Conservation (phyloP, 805 yeast species). For the Debaryomyces castellii region DNA sequence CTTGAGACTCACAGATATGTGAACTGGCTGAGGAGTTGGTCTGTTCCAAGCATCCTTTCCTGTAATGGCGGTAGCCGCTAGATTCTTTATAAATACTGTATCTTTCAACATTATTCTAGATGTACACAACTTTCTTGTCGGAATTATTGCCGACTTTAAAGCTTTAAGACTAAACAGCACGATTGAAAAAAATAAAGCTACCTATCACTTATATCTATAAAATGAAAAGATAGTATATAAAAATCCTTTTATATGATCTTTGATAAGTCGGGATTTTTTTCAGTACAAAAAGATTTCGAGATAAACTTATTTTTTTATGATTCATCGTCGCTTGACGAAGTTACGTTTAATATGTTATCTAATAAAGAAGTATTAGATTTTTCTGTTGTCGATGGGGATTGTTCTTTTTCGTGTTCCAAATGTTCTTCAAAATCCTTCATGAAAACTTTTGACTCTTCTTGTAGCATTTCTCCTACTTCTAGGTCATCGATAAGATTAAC, state of each 20-base stretch:
- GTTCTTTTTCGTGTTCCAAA: neutral
- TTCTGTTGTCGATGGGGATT: neutral
- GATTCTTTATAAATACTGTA: slow-evolving; percentile 50
- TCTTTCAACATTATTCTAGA: slow-evolving; percentile 24
- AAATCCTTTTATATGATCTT: neutral
- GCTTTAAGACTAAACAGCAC: slow-evolving; percentile 5
- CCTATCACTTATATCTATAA: neutral
- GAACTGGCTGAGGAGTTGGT: slow-evolving; percentile 64
- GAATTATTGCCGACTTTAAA: slow-evolving; percentile 12
- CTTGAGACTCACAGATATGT: slow-evolving; percentile 54
- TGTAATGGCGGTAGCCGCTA: slow-evolving; percentile 60
- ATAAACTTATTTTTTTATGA: neutral
- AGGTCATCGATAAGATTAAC: slow-evolving; percentile 30
- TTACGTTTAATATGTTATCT: neutral
- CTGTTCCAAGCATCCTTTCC: slow-evolving; percentile 79
- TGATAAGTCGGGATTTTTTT: neutral
- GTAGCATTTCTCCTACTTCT: slow-evolving; percentile 11
- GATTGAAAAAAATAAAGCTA: neutral
- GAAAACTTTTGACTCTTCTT: slow-evolving; percentile 8
- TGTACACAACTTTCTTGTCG: slow-evolving; percentile 15
- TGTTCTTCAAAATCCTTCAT: slow-evolving; percentile 6
- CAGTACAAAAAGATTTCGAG: neutral
- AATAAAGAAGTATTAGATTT: neutral
- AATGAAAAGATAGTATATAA: neutral
- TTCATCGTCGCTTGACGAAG: neutral